Conservation (phyloP, 2,329 filamentous ascomycete genomes). For the Fusarium denticulatum region DNA sequence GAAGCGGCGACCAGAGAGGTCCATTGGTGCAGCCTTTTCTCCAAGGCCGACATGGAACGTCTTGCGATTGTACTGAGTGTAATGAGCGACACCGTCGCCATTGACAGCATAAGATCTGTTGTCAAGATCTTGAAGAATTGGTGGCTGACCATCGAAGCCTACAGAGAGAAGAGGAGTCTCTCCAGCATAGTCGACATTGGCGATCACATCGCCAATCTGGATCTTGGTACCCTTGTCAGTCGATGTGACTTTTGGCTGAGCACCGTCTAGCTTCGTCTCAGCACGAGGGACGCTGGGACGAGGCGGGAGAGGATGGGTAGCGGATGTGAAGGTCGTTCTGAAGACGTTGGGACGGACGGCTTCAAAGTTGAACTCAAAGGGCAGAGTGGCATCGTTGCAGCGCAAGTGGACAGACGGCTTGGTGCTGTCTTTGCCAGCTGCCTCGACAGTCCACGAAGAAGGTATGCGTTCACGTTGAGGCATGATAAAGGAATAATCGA, state of each 20-base stretch:
- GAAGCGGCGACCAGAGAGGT: slow-evolving; percentile 73
- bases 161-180: slow-evolving; percentile 66
- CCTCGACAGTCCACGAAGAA: slow-evolving; percentile 36
- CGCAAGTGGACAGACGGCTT: slow-evolving; percentile 35
- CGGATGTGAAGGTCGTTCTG: slow-evolving; percentile 72
- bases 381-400: slow-evolving; percentile 42
- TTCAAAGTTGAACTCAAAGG: slow-evolving; percentile 71
- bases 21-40: slow-evolving; percentile 78
- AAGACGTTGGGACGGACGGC: slow-evolving; percentile 71
- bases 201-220: slow-evolving; percentile 58
- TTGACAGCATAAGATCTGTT: slow-evolving; percentile 74
- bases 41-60: slow-evolving; percentile 76
- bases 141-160: slow-evolving; percentile 57
- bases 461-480: slow-evolving; percentile 47
- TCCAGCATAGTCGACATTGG: slow-evolving; percentile 67
- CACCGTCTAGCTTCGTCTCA: slow-evolving; percentile 44
- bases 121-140: slow-evolving; percentile 70
- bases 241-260: slow-evolving; percentile 46
- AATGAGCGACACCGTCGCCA: slow-evolving; percentile 70
- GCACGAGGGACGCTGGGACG: slow-evolving; percentile 68
- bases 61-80: slow-evolving; percentile 68
- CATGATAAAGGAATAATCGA: slow-evolving; percentile 1
- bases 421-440: slow-evolving; percentile 45
- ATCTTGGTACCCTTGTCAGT: slow-evolving; percentile 53
- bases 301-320: slow-evolving; percentile 70